Base-by-base conservation (phyloP, 176 grass and related monocot genomes). In the Lolium multiflorum region DNA sequence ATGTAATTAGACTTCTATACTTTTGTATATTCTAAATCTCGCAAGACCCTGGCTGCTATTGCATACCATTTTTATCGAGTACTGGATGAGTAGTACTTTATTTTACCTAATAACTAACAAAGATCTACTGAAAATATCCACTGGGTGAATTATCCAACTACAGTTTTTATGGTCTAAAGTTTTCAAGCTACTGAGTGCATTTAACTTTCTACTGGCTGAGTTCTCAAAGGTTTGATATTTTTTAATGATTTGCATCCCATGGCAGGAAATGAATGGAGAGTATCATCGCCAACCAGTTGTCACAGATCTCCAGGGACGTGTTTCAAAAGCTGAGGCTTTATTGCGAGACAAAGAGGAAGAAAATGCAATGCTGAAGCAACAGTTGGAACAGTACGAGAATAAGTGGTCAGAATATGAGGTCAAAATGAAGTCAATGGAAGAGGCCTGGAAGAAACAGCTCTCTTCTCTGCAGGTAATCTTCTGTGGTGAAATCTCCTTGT, bases 401-500 rank as follows among this genome's bases (percentile, higher is more conserved):
- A 94, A 91, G 60, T 99, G 97, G 94, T 88, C 81, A 11, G 92
- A 94, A 9, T 99, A 99, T 83, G 97, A 96, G 71, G 85, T 68
- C 37, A 96, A 91, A 92, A 99, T 99, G 97, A 96, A 99, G 85
- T 83, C 76, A 37, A 94, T 99, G 94, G 94, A 96, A 85, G 88
- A 93, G 17, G 82, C 85, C 49, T 96, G 94, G 94, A 90, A 94
- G 92, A 96, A 94, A 79, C 92, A 99, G 66, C 87, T 99, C 52
- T 86, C 92, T 74, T 92, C 97, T 77, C 74, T 99, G 71, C 97
- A 99, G 94, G 97, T 99, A 70, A 87, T 54, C 76, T 66, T 88
- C 37, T 84, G 17, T 22, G 56, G 26, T 7, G 6, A 76, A 35
- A 73, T 83, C 54, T 57, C 9, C 16, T 43, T 5, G 43, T 79